These are phyloP conservation scores for Cyclocybe aegerita DNA, from an alignment of 768 basidiomycete species.

Conservation along the genomic window DNA sequence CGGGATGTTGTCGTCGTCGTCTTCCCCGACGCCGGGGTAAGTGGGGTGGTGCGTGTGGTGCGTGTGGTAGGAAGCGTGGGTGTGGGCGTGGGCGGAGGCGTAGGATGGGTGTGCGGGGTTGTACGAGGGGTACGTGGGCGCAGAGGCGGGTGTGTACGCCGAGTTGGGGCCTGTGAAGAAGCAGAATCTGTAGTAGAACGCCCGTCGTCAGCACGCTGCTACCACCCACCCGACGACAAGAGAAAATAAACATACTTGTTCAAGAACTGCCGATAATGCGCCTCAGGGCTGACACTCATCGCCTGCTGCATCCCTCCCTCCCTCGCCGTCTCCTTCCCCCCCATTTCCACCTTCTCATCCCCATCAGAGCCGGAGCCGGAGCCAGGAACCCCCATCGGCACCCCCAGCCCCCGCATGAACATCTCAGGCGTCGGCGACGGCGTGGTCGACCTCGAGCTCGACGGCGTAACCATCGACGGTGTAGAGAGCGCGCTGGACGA, in stretches of 20 bases:
- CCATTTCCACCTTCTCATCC: too few relatives aligned
- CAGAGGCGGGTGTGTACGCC: slow-evolving; percentile 6
- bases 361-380: too few relatives aligned
- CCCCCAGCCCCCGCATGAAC: slow-evolving; percentile 16
- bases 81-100: too few relatives aligned
- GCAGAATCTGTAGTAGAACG: slow-evolving; percentile 56
- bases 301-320: slow-evolving; percentile 4
- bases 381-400: too few relatives aligned
- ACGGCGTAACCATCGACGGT: slow-evolving; percentile 43
- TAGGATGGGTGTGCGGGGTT: too few relatives aligned
- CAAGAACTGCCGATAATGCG: slow-evolving; percentile 60
- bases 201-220: slow-evolving; percentile 9
- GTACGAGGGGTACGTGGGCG: slow-evolving; percentile 1
- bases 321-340: too few relatives aligned
- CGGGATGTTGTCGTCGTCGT: slow-evolving; percentile 15
- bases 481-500: slow-evolving; percentile 38
- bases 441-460: slow-evolving; percentile 41
- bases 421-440: slow-evolving; percentile 37
- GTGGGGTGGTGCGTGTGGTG: too few relatives aligned
- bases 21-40: too few relatives aligned
- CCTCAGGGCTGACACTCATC: slow-evolving; percentile 26
- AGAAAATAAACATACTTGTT: slow-evolving; percentile 48
- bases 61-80: background rate
- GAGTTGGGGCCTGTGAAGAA: slow-evolving; percentile 69
- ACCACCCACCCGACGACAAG: background rate